Evolutionary conservation across 805 yeast species (phyloP).

Genomic region (Candida cerambycidarum): DNA sequence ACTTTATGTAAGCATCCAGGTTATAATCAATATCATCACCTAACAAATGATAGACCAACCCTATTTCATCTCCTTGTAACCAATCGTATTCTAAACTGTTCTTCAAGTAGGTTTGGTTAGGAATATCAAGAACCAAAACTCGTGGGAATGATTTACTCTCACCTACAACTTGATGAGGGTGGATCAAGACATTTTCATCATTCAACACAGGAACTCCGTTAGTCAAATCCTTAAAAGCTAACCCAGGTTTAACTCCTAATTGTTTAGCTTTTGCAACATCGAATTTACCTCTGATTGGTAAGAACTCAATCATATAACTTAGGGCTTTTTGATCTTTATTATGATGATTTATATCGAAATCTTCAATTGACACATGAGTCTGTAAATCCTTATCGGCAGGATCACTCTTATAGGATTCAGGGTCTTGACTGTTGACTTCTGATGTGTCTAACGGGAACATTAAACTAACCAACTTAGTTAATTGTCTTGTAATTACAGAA

Average conservation of each 20-base stretch:
- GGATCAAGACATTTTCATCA: constrained; percentile 56
- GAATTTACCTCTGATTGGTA: constrained; percentile 77
- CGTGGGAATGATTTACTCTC: constrained; percentile 57
- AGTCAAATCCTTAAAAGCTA: constrained; percentile 56
- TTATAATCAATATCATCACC: constrained; percentile 57
- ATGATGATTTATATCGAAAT: constrained; percentile 1
- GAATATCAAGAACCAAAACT: constrained; percentile 72
- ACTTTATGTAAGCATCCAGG: constrained; percentile 43
- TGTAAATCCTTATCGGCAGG: constrained; percentile 39
- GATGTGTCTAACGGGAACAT: constrained; percentile 60
- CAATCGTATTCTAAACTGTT: constrained; percentile 29
- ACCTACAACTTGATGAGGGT: constrained; percentile 73
- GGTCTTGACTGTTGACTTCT: constrained; percentile 36
- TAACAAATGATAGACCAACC: constrained; percentile 72
- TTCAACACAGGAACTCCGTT: constrained; percentile 57
- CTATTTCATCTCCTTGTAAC: constrained; percentile 40
- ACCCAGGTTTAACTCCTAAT: constrained; percentile 70
- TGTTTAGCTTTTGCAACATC: constrained; percentile 60
- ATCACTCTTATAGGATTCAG: constrained; percentile 37
- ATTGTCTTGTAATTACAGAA: constrained; percentile 14
- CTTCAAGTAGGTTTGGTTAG: constrained; percentile 45
- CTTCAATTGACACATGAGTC: constrained; percentile 28
- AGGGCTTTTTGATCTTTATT: constrained; percentile 45
- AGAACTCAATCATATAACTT: constrained; percentile 65
- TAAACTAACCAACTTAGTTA: constrained; percentile 41